Conservation (phyloP, 1,284 basidiomycete species). For the Porogramme epimiltina region DNA sequence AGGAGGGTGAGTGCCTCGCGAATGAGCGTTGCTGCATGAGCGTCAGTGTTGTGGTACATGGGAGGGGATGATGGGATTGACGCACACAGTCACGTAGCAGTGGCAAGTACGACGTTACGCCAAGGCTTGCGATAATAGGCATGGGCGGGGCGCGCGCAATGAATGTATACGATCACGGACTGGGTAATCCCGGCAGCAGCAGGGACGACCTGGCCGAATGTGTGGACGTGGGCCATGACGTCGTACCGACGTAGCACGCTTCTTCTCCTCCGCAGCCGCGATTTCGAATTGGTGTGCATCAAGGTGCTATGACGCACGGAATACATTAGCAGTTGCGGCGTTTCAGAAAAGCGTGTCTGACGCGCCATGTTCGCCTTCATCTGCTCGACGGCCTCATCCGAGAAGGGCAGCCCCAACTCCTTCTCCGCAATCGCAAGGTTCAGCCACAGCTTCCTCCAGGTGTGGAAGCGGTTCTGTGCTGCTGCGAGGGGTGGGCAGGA, state of each 20-base stretch:
- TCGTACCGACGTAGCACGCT: constrained; percentile 97
- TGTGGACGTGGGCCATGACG: constrained; percentile 99
- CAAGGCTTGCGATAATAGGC: constrained; percentile 67
- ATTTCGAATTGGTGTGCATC: constrained; percentile 91
- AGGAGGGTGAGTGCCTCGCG: constrained; percentile 87
- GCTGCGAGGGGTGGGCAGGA: neutral
- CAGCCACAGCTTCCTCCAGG: constrained; percentile 97
- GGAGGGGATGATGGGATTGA: constrained; percentile 13
- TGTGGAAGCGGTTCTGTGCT: constrained; percentile 87
- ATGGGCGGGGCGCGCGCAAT: constrained; percentile 5
- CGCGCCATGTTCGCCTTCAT: constrained; percentile 90
- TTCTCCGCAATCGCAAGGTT: constrained; percentile 97
- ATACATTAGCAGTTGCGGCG: neutral
- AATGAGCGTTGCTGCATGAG: constrained; percentile 83
- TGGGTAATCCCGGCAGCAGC: constrained; percentile 98
- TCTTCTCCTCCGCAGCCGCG: constrained; percentile 95
- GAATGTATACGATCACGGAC: constrained; percentile 46
- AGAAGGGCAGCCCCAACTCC: constrained; percentile 90
- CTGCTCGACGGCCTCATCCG: constrained; percentile 90
- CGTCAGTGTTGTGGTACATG: neutral
- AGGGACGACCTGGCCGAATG: constrained; percentile 92
- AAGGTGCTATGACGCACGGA: constrained; percentile 54
- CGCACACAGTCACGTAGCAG: constrained; percentile 98
- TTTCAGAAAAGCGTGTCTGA: too few species aligned
- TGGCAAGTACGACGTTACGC: constrained; percentile 98